phyloP scores from a whole-genome alignment of 2,329 filamentous ascomycete species.

The Paracorniculantispora psalliotae region DNA sequence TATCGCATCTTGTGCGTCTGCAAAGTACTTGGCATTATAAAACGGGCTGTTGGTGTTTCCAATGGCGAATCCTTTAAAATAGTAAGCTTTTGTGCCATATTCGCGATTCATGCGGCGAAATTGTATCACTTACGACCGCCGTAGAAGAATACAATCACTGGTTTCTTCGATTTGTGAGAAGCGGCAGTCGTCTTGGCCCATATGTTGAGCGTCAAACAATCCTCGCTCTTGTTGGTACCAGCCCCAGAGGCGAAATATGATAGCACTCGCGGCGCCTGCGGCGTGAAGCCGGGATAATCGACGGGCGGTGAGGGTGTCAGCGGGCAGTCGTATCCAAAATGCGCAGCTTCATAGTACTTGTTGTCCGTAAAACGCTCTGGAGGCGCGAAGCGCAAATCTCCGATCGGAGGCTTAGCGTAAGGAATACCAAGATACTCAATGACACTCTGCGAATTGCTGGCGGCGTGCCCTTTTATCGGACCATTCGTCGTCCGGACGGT shows the following conservation, averaged over 20 bases:
- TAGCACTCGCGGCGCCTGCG: constrained; percentile 25
- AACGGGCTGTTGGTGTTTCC: constrained; percentile 33
- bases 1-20: constrained; percentile 37
- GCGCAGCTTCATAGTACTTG: constrained; percentile 19
- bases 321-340: constrained; percentile 26
- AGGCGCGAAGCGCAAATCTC: constrained; percentile 31
- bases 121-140: constrained; percentile 25
- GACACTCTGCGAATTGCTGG: constrained; percentile 25
- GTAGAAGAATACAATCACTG: constrained; percentile 36
- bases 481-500: constrained; percentile 30
- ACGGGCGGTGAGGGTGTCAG: constrained; percentile 20
- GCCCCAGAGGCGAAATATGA: constrained; percentile 19
- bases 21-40: constrained; percentile 40
- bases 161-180: constrained; percentile 32
- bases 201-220: constrained; percentile 35
- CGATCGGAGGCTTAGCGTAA: constrained; percentile 34
- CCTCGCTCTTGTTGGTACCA: constrained; percentile 28
- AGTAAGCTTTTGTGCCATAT: neutral
- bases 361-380: constrained; percentile 24
- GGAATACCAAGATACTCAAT: constrained; percentile 37
- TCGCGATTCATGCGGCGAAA: neutral
- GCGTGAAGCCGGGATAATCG: constrained; percentile 24
- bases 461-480: constrained; percentile 28
- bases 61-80: constrained; percentile 27
- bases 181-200: constrained; percentile 32